Conservation (phyloP, 1,284 basidiomycete species). For the Cryptococcus hybrid region DNA sequence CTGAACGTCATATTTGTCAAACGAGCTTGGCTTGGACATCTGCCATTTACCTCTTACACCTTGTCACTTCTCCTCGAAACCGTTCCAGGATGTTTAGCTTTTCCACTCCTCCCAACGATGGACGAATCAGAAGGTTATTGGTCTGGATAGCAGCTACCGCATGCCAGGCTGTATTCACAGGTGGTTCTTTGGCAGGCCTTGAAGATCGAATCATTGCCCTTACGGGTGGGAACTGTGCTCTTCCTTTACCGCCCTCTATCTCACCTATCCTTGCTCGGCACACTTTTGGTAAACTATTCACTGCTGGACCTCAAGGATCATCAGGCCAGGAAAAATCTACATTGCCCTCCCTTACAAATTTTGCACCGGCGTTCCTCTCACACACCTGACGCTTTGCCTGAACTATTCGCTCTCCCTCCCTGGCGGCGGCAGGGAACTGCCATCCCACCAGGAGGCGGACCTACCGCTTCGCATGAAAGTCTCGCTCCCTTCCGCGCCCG, state of each 20-base stretch:
- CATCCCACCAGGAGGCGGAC: not conserved
- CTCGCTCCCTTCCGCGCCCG: constrained; percentile 13
- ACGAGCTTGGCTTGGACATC: constrained; percentile 86
- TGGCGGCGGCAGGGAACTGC: not conserved
- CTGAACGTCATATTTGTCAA: constrained; percentile 90
- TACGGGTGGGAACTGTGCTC: constrained; percentile 78
- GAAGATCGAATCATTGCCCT: constrained; percentile 69
- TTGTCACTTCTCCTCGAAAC: constrained; percentile 24
- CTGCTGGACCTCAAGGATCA: constrained; percentile 4
- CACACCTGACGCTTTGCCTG: constrained; percentile 62
- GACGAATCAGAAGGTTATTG: constrained; percentile 51
- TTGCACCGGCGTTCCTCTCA: constrained; percentile 60
- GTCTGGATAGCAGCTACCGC: constrained; percentile 66
- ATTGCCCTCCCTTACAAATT: constrained; percentile 49
- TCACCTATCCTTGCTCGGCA: constrained; percentile 3
- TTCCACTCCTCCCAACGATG: constrained; percentile 34
- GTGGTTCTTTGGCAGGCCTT: constrained; percentile 91
- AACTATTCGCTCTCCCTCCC: constrained; percentile 58
- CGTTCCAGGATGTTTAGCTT: not conserved
- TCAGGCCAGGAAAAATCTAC: constrained; percentile 12
- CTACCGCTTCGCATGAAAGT: constrained; percentile 14
- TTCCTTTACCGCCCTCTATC: constrained; percentile 56
- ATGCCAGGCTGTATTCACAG: constrained; percentile 72
- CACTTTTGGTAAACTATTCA: constrained; percentile 11
- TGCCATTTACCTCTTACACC: constrained; percentile 58